A percentile compares a stretch with the other conserved stretches of the same genome.
phyloP scores from a whole-genome alignment of 768 basidiomycete species.

The Kwoniella sp. region DNA sequence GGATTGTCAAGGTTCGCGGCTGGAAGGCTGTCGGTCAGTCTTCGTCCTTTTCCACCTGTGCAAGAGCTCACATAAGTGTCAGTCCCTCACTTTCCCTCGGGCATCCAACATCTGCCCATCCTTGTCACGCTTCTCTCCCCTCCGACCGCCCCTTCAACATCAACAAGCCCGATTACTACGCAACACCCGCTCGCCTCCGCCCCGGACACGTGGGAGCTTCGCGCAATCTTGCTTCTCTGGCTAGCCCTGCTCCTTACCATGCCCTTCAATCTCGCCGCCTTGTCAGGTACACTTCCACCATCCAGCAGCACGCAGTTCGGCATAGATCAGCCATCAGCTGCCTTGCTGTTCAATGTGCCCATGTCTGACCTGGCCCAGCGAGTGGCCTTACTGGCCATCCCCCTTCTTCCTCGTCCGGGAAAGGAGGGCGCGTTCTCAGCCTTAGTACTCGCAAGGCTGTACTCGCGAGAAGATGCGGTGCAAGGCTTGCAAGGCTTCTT shows the following conservation, averaged over 20 bases:
- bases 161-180: conserved; percentile 53
- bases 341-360: conserved; percentile 54
- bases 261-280: conserved; percentile 83
- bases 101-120: conserved; percentile 72
- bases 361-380: conserved; percentile 57
- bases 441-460: conserved; percentile 72
- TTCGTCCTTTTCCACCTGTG: neutral
- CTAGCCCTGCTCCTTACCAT: conserved; percentile 89
- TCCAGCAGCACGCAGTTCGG: conserved; percentile 41
- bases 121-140: conserved; percentile 63
- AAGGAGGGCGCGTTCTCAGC: conserved; percentile 81
- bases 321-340: conserved; percentile 18
- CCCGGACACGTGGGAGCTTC: conserved; percentile 66
- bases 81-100: conserved; percentile 95
- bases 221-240: conserved; percentile 84
- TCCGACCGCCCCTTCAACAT: conserved; percentile 40
- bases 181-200: conserved; percentile 32
- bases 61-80: conserved; percentile 11
- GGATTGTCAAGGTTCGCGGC: conserved; percentile 80
- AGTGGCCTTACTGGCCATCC: conserved; percentile 28
- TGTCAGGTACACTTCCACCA: conserved; percentile 57
- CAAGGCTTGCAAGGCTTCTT: conserved; percentile 24
- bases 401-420: conserved; percentile 53
- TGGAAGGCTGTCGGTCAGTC: conserved; percentile 83
- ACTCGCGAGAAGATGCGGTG: conserved; percentile 61